These are phyloP conservation scores for Oenanthe javanica DNA, from an alignment of 140 eudicot species.

Conservation along the genomic window DNA sequence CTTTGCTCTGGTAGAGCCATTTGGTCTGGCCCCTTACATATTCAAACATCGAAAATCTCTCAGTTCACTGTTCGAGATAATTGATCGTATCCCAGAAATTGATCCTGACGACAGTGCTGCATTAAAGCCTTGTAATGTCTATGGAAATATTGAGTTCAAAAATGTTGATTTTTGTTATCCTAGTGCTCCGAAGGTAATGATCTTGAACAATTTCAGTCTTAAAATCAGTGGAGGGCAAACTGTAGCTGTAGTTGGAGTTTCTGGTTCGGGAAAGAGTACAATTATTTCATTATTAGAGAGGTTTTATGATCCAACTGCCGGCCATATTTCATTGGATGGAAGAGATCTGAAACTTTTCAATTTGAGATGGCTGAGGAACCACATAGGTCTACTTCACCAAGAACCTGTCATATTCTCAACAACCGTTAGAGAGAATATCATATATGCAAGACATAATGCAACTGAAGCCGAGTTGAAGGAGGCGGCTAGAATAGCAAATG, in stretches of 20 bases:
- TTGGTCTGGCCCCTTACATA: slow-evolving; percentile 40
- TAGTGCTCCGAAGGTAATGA: slow-evolving; percentile 43
- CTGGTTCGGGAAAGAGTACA: slow-evolving; percentile 69
- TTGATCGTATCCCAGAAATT: slow-evolving; percentile 45
- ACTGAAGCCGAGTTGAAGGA: slow-evolving; percentile 63
- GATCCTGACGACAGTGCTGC: slow-evolving; percentile 36
- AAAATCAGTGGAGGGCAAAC: slow-evolving; percentile 58
- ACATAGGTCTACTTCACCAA: slow-evolving; percentile 53
- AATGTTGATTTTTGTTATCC: slow-evolving; percentile 45
- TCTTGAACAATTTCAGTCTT: slow-evolving; percentile 40
- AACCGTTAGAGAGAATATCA: slow-evolving; percentile 55
- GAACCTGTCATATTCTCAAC: slow-evolving; percentile 63
- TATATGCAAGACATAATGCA: slow-evolving; percentile 41
- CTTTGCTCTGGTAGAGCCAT: slow-evolving; percentile 50
- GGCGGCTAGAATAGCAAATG: slow-evolving; percentile 66
- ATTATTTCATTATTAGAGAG: slow-evolving; percentile 47
- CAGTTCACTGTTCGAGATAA: slow-evolving; percentile 30
- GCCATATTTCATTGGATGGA: slow-evolving; percentile 48
- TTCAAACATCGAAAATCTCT: slow-evolving; percentile 46
- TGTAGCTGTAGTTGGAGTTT: slow-evolving; percentile 55
- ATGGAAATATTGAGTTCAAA: slow-evolving; percentile 54
- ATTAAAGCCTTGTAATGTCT: slow-evolving; percentile 48
- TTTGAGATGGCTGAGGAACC: slow-evolving; percentile 60
- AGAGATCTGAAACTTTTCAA: slow-evolving; percentile 38
- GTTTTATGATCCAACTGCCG: slow-evolving; percentile 52